Base-by-base conservation (phyloP, 2,329 filamentous ascomycete species). In the Pseudogymnoascus sp. region DNA sequence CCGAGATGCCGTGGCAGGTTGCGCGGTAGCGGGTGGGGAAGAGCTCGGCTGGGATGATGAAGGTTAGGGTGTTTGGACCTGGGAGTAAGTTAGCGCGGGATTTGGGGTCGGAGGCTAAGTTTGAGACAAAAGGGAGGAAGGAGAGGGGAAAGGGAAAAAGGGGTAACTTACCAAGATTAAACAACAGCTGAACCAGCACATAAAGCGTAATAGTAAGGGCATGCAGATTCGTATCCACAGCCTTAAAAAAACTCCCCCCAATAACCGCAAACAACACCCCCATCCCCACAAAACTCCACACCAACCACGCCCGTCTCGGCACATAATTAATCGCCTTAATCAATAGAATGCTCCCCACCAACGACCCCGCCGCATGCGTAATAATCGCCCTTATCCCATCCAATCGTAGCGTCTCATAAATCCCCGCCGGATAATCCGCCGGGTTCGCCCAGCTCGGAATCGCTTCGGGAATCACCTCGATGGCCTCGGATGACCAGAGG, bases 401-500 rank as follows among this genome's bases (percentile, higher is more conserved):
- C 10, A 59, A 11, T 21, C 62, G 53, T 1, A 66, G 44, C 19
- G 38, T 61, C 6, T 66, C 47, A 19, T 65, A 67, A 8, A 68
- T 66, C 24, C 56, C 40, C 13, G 8, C n/a, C n/a, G 37, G 35
- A 6, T 50, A 21, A 40, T 67, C 62, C 3, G 42, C 61, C 7
- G 65, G 64, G 44, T 65, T 65, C 14, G 47, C 33, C 65, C 65
- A 66, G 26, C 61, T 61, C 2, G 65, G 65, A 0, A 62, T n/a
- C 11, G 5, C 13, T 4, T 21, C 40, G 8, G 31, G 31, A 11
- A 40, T 14, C 2, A 91, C 79, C 29, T 82, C 85, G 47, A 74
- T 70, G 11, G 86, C 86, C 37, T 79, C 77, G 19, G 82, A 82
- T 72, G 88, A 92, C 42, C 89, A 89, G 67, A 93, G 90, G 4